Base-by-base conservation (phyloP, 352 stramenopile genomes). In the Phytopythium boreale region DNA sequence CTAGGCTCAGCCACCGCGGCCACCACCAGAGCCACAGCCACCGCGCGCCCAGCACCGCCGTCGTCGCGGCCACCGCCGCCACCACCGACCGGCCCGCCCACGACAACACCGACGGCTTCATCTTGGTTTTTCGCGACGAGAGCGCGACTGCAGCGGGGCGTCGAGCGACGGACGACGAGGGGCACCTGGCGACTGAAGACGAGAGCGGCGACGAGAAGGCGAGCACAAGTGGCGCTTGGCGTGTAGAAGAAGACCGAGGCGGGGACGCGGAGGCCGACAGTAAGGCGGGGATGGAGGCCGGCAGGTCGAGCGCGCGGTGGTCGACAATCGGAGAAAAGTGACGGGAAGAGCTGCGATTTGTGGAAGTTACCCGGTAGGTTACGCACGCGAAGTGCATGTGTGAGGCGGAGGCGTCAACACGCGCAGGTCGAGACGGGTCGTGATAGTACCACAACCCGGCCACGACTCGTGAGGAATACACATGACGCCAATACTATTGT, bases 31-130 rank as follows among this genome's bases (percentile, higher is more conserved):
- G 17, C 34, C 43, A 52, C n/a, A 52, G 46, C 26, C 43, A 55
- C 19, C 41, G 27, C 53, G 34, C 46, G 27, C 20, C 57, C 31
- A 78, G 50, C 49, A 78, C 50, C 41, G 71, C 63, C 62, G 66
- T 68, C 44, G 59, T 43, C 66, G 67, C 70, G 14, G 34, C n/a
- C 47, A 59, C 19, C 47, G 19, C 34, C 27, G 27, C 27, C 26
- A 24, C 27, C 49, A n/a, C 26, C 6, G 49, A 12, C 27, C 27
- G 26, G 26, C 27, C 2, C 15, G 19, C 26, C 26, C 49, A 55
- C 47, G 47, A 36, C 47, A 31, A 8, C 29, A 7, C 29, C 29
- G 29, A 10, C 17, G 10, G 26, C 14, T 37, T 34, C 49, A 56
- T 56, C 49, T n/a, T 12, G 20, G n/a, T 6, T 2, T 17, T 14